Percentiles rank a stretch among this genome's conserved stretches.
These are phyloP conservation scores for Polychytrium aggregatum DNA, from an alignment of 192 early-diverging fungal genomes.

Conservation along the genomic window DNA sequence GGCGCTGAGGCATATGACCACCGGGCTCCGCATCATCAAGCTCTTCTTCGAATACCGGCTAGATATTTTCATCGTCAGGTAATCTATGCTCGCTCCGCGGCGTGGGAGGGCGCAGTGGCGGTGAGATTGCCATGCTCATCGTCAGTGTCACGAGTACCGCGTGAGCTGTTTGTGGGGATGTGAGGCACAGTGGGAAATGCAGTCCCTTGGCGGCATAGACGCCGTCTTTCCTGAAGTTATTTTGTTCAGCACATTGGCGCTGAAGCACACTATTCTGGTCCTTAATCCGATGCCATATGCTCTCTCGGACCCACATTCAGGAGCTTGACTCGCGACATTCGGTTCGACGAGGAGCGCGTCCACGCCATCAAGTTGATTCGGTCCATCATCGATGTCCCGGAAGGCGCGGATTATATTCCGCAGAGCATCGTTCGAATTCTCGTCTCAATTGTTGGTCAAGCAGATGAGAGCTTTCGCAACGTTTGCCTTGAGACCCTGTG, in stretches of 20 bases:
- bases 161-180: too few relatives aligned
- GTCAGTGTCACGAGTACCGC: too few relatives aligned
- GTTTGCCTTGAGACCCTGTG: slow-evolving; percentile 67
- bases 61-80: slow-evolving; percentile 69
- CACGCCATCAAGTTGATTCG: slow-evolving; percentile 67
- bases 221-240: not conserved
- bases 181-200: too few relatives aligned
- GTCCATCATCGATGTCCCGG: slow-evolving; percentile 52
- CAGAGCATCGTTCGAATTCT: slow-evolving; percentile 58
- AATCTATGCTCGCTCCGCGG: too few relatives aligned
- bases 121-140: too few relatives aligned
- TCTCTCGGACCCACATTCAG: too few relatives aligned
- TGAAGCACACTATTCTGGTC: not conserved
- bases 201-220: not conserved
- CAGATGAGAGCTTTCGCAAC: slow-evolving; percentile 61
- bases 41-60: slow-evolving; percentile 39
- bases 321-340: slow-evolving; percentile 50
- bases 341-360: slow-evolving; percentile 61
- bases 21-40: slow-evolving; percentile 21
- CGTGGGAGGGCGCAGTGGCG: too few relatives aligned
- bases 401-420: slow-evolving; percentile 46
- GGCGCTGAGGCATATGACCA: slow-evolving; percentile 47
- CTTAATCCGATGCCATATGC: not conserved
- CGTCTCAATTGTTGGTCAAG: slow-evolving; percentile 66
- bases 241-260: not conserved